These are phyloP conservation scores for Ustulina deusta DNA, from an alignment of 2,329 filamentous ascomycete species.

Conservation along the genomic window DNA sequence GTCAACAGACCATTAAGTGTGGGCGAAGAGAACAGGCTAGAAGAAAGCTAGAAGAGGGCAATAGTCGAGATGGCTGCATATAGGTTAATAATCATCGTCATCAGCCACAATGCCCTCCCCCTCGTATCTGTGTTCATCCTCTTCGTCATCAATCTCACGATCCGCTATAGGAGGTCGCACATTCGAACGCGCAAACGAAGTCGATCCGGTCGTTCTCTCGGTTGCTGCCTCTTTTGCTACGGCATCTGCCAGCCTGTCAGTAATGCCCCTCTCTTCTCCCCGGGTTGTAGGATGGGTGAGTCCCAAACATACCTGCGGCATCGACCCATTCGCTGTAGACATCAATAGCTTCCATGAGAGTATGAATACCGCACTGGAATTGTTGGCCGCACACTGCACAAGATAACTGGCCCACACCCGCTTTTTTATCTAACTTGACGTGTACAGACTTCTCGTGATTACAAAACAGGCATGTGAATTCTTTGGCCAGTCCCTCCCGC, in stretches of 20 bases:
- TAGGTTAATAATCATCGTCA: conserved; percentile 67
- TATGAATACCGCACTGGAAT: conserved; percentile 93
- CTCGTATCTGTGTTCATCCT: conserved; percentile 64
- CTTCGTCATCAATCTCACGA: conserved; percentile 61
- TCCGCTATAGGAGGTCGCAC: conserved; percentile 41
- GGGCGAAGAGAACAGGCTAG: conserved; percentile 90
- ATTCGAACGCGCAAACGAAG: conserved; percentile 37
- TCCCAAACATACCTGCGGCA: conserved; percentile 68
- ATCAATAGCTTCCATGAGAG: conserved; percentile 90
- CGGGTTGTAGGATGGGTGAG: background rate
- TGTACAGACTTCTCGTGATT: conserved; percentile 95
- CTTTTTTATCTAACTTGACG: conserved; percentile 94
- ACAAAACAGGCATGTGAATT: conserved; percentile 98
- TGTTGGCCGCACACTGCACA: conserved; percentile 95
- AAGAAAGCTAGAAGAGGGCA: conserved; percentile 90
- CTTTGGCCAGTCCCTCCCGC: conserved; percentile 79
- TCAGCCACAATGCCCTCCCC: conserved; percentile 66
- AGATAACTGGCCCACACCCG: conserved; percentile 83
- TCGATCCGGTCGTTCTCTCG: conserved; percentile 36
- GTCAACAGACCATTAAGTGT: conserved; percentile 72
- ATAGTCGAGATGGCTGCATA: conserved; percentile 86
- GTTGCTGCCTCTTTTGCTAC: conserved; percentile 60
- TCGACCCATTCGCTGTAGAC: conserved; percentile 99
- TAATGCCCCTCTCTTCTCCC: conserved; percentile 16
- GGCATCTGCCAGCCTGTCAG: conserved; percentile 55